Evolutionary conservation across 257 asterid genomes (phyloP).

Genomic region (Capsicum rhomboideum): DNA sequence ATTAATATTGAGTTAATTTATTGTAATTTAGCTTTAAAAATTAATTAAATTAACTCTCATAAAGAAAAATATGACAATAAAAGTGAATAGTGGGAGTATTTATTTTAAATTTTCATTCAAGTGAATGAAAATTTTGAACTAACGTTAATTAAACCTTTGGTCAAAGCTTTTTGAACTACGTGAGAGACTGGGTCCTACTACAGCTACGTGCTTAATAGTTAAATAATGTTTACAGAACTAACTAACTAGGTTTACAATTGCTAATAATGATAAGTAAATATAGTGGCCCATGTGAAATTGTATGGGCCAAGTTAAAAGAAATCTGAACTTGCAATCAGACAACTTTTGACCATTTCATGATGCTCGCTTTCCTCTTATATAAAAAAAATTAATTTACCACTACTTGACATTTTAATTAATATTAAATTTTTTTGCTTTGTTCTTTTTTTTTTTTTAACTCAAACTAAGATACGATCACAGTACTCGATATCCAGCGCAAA

Average conservation of each 20-base stretch:
- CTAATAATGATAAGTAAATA: not conserved
- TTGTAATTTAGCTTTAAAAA: too few species aligned
- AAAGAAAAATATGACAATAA: too few species aligned
- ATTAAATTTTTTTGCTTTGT: not conserved
- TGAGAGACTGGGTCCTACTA: not conserved
- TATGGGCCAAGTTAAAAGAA: not conserved
- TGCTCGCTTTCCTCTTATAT: not conserved
- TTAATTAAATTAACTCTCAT: too few species aligned
- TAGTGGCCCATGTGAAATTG: not conserved
- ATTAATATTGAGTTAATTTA: too few species aligned
- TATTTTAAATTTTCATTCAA: too few species aligned
- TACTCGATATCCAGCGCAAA: not conserved
- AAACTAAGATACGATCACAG: not conserved
- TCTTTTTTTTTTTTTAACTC: not conserved
- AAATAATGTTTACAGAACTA: not conserved
- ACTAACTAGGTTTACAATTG: not conserved
- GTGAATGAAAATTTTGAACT: not conserved
- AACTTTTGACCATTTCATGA: not conserved
- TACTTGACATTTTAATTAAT: not conserved
- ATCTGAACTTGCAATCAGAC: not conserved
- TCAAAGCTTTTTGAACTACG: not conserved
- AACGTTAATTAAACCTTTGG: not conserved
- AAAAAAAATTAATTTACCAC: not conserved
- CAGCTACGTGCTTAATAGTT: not conserved
- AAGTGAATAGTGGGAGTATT: too few species aligned